Percentiles rank a stretch among this genome's conserved stretches.
Conservation (phyloP, 441 rosid genomes). For the Erodium moschatum region DNA sequence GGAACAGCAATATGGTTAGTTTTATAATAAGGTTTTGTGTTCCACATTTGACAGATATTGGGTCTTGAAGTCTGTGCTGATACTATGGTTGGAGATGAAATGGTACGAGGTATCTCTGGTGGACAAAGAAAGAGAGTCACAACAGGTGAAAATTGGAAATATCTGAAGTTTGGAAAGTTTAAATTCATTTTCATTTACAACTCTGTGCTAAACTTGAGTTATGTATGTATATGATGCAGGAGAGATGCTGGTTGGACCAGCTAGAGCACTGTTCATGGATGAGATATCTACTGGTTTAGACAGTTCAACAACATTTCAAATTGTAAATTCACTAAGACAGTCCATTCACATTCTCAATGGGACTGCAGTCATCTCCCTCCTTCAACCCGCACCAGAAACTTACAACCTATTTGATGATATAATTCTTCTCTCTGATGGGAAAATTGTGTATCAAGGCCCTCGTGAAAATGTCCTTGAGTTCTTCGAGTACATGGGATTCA, state of each 20-base stretch:
- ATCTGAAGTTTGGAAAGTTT: neutral
- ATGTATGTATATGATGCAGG: conserved; percentile 24
- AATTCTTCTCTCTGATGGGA: conserved; percentile 65
- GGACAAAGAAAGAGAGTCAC: conserved; percentile 88
- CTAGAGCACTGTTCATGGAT: conserved; percentile 70
- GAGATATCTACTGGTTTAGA: conserved; percentile 92
- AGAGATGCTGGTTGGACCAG: conserved; percentile 85
- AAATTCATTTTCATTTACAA: neutral
- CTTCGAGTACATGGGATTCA: conserved; percentile 75
- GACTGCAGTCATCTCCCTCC: conserved; percentile 75
- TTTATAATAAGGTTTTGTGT: neutral
- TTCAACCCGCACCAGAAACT: conserved; percentile 94
- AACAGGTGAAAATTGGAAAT: conserved; percentile 38
- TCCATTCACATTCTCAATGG: conserved; percentile 64
- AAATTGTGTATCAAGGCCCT: conserved; percentile 71
- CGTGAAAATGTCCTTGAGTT: conserved; percentile 60
- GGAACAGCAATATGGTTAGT: neutral
- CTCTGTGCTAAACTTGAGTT: neutral
- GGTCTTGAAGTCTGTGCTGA: conserved; percentile 83
- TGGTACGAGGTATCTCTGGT: conserved; percentile 84
- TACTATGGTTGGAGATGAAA: conserved; percentile 67
- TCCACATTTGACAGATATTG: conserved; percentile 38
- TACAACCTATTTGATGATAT: conserved; percentile 79
- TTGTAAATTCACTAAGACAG: conserved; percentile 62
- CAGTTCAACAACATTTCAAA: conserved; percentile 78